Evolutionary conservation across 495 filamentous ascomycete species (phyloP).

Genomic region (Evernia prunastri): DNA sequence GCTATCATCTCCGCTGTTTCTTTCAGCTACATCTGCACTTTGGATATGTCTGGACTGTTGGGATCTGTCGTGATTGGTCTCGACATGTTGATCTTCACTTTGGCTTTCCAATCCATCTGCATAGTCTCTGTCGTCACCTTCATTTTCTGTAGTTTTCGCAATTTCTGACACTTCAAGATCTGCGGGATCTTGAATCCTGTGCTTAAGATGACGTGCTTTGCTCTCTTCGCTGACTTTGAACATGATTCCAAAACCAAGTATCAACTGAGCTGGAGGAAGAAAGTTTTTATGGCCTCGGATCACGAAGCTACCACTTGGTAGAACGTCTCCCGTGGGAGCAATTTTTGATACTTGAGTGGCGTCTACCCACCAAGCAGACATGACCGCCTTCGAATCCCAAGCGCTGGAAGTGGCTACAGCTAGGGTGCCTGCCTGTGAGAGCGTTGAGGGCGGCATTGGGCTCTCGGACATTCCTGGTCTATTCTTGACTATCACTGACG

Average conservation of each 20-base stretch:
- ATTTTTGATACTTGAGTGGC: slow-evolving; percentile 84
- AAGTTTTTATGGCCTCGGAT: slow-evolving; percentile 83
- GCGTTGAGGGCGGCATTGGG: slow-evolving; percentile 82
- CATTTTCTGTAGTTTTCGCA: slow-evolving; percentile 31
- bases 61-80: slow-evolving; percentile 24
- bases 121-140: slow-evolving; percentile 30
- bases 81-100: slow-evolving; percentile 26
- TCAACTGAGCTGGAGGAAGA: slow-evolving; percentile 77
- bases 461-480: slow-evolving; percentile 63
- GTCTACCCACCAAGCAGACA: slow-evolving; percentile 92
- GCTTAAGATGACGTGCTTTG: slow-evolving; percentile 68
- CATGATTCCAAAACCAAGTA: slow-evolving; percentile 80
- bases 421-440: slow-evolving; percentile 82
- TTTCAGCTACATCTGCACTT: slow-evolving; percentile 31
- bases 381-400: slow-evolving; percentile 93
- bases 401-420: slow-evolving; percentile 77
- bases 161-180: slow-evolving; percentile 30
- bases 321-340: slow-evolving; percentile 67
- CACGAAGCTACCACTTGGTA: slow-evolving; percentile 69
- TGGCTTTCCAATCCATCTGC: slow-evolving; percentile 28
- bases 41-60: slow-evolving; percentile 28
- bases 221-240: slow-evolving; percentile 89
- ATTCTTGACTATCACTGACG: slow-evolving; percentile 81
- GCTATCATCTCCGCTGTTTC: slow-evolving; percentile 22
- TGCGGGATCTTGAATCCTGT: slow-evolving; percentile 50